A percentile compares a stretch with the other conserved stretches of the same genome.
These are phyloP conservation scores for Exophiala oligosperma DNA, from an alignment of 2,329 filamentous ascomycete genomes.

Conservation along the genomic window DNA sequence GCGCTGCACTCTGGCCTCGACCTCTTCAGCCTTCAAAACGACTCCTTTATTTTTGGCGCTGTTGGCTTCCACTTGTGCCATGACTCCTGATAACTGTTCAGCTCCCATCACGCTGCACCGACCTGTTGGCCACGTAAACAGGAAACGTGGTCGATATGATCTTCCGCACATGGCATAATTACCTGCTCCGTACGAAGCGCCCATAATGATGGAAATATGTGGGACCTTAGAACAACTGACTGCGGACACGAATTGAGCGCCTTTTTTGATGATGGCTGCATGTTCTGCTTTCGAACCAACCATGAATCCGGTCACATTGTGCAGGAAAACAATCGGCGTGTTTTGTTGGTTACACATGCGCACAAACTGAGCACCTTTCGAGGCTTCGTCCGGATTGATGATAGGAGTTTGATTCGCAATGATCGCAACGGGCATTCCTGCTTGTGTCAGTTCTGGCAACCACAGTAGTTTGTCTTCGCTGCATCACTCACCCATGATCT, in stretches of 20 bases:
- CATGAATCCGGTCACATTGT: conserved; percentile 53
- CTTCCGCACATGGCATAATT: conserved; percentile 51
- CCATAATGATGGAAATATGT: conserved; percentile 47
- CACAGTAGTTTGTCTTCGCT: neutral
- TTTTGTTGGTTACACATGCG: conserved; percentile 46
- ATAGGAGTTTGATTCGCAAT: conserved; percentile 44
- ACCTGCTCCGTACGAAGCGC: conserved; percentile 48
- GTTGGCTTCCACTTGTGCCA: conserved; percentile 36
- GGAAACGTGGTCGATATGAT: conserved; percentile 43
- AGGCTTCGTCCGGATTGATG: conserved; percentile 43
- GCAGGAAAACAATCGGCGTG: conserved; percentile 46
- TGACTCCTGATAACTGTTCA: conserved; percentile 43
- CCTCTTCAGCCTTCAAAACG: conserved; percentile 28
- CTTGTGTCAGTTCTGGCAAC: neutral
- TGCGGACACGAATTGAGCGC: conserved; percentile 48
- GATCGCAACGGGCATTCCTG: conserved; percentile 41
- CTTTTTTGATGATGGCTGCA: conserved; percentile 46
- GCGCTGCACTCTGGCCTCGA: conserved; percentile 29
- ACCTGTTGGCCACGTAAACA: conserved; percentile 45
- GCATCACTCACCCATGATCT: conserved; percentile 36
- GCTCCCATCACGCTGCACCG: conserved; percentile 45
- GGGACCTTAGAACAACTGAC: conserved; percentile 47
- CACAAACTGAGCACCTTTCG: conserved; percentile 46
- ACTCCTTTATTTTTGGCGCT: conserved; percentile 31
- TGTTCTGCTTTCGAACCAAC: conserved; percentile 48